phyloP scores from a whole-genome alignment of 495 filamentous ascomycete species.

The Penicillium nucicola region DNA sequence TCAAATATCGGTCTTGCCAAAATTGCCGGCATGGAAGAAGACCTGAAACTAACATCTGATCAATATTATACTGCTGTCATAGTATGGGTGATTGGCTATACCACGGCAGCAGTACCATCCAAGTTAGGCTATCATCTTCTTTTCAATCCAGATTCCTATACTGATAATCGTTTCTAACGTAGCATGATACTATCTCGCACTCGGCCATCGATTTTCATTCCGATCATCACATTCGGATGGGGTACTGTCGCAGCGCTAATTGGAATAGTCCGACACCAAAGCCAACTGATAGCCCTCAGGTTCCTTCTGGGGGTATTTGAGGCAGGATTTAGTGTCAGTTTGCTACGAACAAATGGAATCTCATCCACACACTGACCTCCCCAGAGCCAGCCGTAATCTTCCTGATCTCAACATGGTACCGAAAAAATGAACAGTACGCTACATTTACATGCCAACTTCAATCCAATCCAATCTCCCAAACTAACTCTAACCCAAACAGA shows the following conservation, averaged over 20 bases:
- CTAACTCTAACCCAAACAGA: not conserved
- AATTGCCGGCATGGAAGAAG: no score
- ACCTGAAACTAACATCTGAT: no score
- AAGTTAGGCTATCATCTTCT: no score
- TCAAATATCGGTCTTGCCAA: no score
- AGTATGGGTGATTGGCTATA: no score
- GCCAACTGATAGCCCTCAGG: constrained; percentile 33
- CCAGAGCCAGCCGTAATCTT: constrained; percentile 36
- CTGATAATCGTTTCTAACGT: no score
- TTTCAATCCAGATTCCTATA: no score
- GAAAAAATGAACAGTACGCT: constrained; percentile 35
- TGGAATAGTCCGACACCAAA: constrained; percentile 34
- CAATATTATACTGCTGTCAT: no score
- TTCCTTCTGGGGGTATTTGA: constrained; percentile 35
- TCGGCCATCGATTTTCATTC: no score
- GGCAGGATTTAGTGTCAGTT: constrained; percentile 28
- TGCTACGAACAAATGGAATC: not conserved
- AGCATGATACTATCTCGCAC: no score
- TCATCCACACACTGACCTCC: not conserved
- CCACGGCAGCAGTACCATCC: no score
- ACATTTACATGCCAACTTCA: not conserved
- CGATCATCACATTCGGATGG: no score
- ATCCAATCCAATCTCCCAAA: not conserved
- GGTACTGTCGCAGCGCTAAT: constrained; percentile 30
- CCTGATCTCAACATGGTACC: constrained; percentile 47